phyloP scores from a whole-genome alignment of 306 rosid genomes.

The Crotalaria pallida region DNA sequence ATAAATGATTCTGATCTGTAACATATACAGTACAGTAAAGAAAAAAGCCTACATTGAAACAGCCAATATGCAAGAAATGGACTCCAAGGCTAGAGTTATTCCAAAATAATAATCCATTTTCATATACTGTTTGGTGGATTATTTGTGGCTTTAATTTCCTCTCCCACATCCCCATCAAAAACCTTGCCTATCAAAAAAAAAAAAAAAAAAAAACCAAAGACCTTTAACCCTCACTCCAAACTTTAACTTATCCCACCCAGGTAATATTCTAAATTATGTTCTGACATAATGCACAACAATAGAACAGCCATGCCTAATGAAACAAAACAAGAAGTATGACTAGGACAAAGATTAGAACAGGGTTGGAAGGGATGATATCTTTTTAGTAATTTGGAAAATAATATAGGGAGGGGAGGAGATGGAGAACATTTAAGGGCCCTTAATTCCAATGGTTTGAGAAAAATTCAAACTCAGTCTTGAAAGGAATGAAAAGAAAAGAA shows the following conservation, averaged over 20 bases:
- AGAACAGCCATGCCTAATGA: not conserved
- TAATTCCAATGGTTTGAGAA: not conserved
- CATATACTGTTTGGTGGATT: too few relatives aligned
- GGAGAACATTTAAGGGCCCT: not conserved
- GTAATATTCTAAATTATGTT: not conserved
- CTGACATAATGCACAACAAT: not conserved
- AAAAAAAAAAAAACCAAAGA: not conserved
- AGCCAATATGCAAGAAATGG: not conserved
- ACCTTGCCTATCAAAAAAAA: too few relatives aligned
- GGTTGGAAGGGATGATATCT: not conserved
- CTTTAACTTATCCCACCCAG: not conserved
- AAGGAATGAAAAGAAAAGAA: not conserved
- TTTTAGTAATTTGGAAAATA: not conserved
- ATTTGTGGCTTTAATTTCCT: too few relatives aligned
- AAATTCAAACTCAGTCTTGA: not conserved
- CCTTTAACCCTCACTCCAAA: not conserved
- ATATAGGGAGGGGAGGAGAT: not conserved
- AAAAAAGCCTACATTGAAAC: slow-evolving; percentile 5
- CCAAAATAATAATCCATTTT: not conserved
- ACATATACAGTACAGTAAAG: slow-evolving; percentile 1
- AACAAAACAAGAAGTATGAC: not conserved
- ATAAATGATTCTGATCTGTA: not conserved
- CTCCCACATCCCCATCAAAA: too few relatives aligned
- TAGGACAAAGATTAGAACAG: not conserved
- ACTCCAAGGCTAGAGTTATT: not conserved